Evolutionary conservation across 495 filamentous ascomycete species (phyloP), one percentile per base, ranked within the genome.

Genomic region (Lophium mytilinum): DNA sequence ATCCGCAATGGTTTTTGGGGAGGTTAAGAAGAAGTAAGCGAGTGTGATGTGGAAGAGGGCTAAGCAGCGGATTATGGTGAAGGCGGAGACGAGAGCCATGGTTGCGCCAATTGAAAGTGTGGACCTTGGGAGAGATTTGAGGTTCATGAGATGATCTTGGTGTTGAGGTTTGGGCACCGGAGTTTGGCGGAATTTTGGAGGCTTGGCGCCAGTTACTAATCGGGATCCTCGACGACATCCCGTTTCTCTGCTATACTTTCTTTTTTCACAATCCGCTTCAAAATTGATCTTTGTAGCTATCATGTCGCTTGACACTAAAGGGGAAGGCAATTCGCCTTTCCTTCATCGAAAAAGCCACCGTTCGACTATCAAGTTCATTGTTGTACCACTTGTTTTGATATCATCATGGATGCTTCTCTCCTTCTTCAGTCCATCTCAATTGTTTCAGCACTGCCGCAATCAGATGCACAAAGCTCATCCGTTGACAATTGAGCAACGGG

Each of bases 31-130:
- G 78, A 90, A 89, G 71, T 84, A 90, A 66, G 81, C 86, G 24
- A 92, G 78, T 17, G 87, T 86, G 57, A 93, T 71, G 70, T 92
- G 85, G 76, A 92, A 86, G 69, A 95, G 78, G 62, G 83, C 85
- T 57, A 95, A 75, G 37, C 80, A 82, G 61, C 87, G 85, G 58
- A 96, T 80, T 63, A 95, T 83, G 2, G 84, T 83, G 67, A 80
- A 83, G 55, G 82, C 81, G 8, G 87, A 89, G 62, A 96, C 73
- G 58, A 93, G 73, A 41, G 82, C 85, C 90, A 96, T 96, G 62
- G 34, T 77, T 37, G 48, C 40, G 41, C 41, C 9, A 35, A 48
- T n/a, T 17, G 39, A 56, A 19, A 24, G n/a, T 36, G 47, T 43
- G 47, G 19, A 34, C 10, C n/a, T 15, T 35, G 17, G 37, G 33